Base-by-base conservation (phyloP, 768 basidiomycete species). In the Cubamyces lactineus region DNA sequence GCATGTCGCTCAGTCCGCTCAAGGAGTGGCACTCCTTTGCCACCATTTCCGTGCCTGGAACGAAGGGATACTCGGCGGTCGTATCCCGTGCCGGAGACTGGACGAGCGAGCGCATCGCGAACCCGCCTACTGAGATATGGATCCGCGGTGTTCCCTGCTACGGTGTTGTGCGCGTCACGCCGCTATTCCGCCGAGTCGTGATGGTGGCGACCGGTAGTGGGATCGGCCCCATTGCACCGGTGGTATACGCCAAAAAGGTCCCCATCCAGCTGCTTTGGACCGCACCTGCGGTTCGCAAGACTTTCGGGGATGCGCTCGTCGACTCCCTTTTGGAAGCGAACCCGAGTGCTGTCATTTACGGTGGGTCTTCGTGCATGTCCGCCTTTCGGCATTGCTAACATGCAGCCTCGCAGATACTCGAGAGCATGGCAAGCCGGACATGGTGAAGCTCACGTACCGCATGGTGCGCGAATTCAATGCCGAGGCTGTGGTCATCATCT, bases 11-110 rank as follows among this genome's bases (percentile, higher is more conserved):
- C 47, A 72, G 75, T 53, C 84, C 83, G 24, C 74, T 83, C 49
- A 71, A 77, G 48, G 83, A 85, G 71, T 84, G 83, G 82, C 83
- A 84, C 61, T 78, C 78, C 8, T 84, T 84, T 65, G 83, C 82
- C 6, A 82, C 82, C 3, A 75, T 85, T 11, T 74, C 82, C 3
- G 77, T 77, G 39, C 71, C 71, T 6, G 69, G 69, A 8, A 56
- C 60, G 34, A 59, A 61, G 38, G 71, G 69, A 19, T 69, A 63
- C 62, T 69, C 68, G 13, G 64, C 66, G 9, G 62, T 69, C 52
- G 64, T 67, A 2, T 66, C 80, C 41, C 77, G 73, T 50, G 84
- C 84, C 21, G 84, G 84, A 24, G 84, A 85, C 69, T 85, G 84
- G 84, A 85, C 84, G 1, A 73, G 73, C 38, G 77, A 80, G 53